These are phyloP conservation scores for Punica granatum DNA, from an alignment of 345 rosid genomes.

Conservation along the genomic window DNA sequence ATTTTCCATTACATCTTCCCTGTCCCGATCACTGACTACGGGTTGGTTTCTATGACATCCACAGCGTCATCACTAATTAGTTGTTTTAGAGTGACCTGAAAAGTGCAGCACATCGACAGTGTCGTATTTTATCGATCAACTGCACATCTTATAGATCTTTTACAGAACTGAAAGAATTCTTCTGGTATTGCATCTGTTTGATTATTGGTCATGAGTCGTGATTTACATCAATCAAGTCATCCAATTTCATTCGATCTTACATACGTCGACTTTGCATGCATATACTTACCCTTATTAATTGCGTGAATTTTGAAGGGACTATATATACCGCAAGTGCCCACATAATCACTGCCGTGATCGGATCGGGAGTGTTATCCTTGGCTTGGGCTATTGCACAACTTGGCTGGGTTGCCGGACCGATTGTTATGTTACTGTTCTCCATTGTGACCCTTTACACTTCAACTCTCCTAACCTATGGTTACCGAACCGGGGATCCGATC, in stretches of 20 bases:
- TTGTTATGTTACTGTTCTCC: conserved; percentile 29
- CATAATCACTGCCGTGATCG: conserved; percentile 42
- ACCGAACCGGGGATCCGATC: conserved; percentile 39
- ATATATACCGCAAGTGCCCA: conserved; percentile 41
- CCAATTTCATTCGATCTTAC: not conserved
- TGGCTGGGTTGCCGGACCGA: conserved; percentile 43
- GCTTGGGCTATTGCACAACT: conserved; percentile 49
- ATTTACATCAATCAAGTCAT: not conserved
- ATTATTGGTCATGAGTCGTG: too few species aligned
- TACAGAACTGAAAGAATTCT: too few species aligned
- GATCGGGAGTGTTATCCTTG: conserved; percentile 40
- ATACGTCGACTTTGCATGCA: too few species aligned
- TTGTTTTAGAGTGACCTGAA: not conserved
- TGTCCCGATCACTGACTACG: too few species aligned
- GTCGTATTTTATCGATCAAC: too few species aligned
- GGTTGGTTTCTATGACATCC: too few species aligned
- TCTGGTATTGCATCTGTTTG: too few species aligned
- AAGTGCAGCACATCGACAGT: not conserved
- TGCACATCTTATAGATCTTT: too few species aligned
- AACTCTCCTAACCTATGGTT: conserved; percentile 40
- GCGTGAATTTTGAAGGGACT: conserved; percentile 20
- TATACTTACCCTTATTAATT: too few species aligned
- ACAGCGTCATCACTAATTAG: too few species aligned
- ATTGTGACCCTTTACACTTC: conserved; percentile 41
- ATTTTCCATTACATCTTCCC: too few species aligned